Evolutionary conservation across 2,329 filamentous ascomycete species (phyloP), one percentile per base, ranked within the genome.

Genomic region (Aspergillus viridinutans): DNA sequence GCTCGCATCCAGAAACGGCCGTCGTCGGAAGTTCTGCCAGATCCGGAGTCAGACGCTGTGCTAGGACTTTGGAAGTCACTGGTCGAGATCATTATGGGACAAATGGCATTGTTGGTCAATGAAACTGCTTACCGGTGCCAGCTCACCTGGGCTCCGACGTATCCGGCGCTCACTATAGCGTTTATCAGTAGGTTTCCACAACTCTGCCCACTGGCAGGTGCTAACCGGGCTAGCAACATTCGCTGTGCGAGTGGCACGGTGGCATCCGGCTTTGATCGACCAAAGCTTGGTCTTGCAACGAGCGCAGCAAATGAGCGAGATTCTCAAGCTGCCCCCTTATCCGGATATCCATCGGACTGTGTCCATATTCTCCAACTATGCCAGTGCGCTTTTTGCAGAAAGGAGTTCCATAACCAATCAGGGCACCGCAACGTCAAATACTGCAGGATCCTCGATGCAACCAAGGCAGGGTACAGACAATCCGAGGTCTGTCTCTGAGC

Each of bases 271-370:
- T 32, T 51, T 72, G 29, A 72, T 72, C 49, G 64, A 72, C 38
- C 67, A 70, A 47, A 57, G 58, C 10, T 51, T 72, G 10, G 59
- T 72, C 8, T 59, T 72, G 14, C 67, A 71, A 48, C 50, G 70
- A 55, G 70, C 65, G 9, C 67, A 72, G 40, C 64, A 61, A 45
- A 71, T 73, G 26, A 67, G 69, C 47, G 70, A 72, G 45, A 71
- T 72, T 51, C 58, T 73, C 20, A 72, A 71, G 49, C 68, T 70
- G 35, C 70, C 71, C 17, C 71, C 71, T 0, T 73, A 73, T 50
- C 71, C 71, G n/a, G 71, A 73, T 29, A 72, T 73, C n/a, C 71
- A 73, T 55, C 67, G 71, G 28, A 72, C 71, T 4, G 70, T 73
- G 26, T 72, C 70, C 26, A 70, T 73, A 52, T 73, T 73, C 49